Evolutionary conservation across 2,329 filamentous ascomycete genomes (phyloP).

Genomic region (Fusarium sp.): DNA sequence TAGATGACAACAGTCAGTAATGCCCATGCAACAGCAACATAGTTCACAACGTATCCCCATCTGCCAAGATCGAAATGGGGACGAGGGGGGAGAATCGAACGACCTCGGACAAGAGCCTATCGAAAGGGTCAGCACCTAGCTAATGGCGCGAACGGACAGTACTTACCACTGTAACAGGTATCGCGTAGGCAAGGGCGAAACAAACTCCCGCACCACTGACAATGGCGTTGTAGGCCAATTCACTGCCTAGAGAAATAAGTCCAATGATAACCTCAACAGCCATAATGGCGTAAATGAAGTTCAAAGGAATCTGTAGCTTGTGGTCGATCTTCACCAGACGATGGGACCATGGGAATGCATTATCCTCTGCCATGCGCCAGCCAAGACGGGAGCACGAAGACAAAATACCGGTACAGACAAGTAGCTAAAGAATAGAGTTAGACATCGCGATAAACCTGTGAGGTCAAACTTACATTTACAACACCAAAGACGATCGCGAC

Average conservation of each 20-base stretch:
- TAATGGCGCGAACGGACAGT: rapidly evolving
- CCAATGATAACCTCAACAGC: slow-evolving; percentile 9
- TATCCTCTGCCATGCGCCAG: slow-evolving; percentile 23
- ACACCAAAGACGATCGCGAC: slow-evolving; percentile 4
- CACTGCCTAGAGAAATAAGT: slow-evolving; percentile 13
- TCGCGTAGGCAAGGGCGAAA: slow-evolving; percentile 6
- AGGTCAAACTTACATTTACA: not conserved
- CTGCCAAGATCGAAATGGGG: slow-evolving; percentile 15
- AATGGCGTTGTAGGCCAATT: slow-evolving; percentile 18
- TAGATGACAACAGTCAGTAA: slow-evolving; percentile 5
- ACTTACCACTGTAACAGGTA: slow-evolving; percentile 13
- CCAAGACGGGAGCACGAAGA: slow-evolving; percentile 18
- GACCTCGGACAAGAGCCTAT: slow-evolving; percentile 6
- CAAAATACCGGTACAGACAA: slow-evolving; percentile 9
- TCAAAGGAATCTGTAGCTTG: not conserved
- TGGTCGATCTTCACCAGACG: slow-evolving; percentile 2
- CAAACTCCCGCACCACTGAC: slow-evolving; percentile 8
- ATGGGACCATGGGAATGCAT: slow-evolving; percentile 16
- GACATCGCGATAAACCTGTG: rapidly evolving
- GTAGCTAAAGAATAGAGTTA: not conserved
- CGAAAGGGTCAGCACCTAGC: not conserved
- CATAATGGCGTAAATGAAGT: slow-evolving; percentile 11
- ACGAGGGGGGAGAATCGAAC: slow-evolving; percentile 1
- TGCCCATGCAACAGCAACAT: slow-evolving; percentile 8
- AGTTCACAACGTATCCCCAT: slow-evolving; percentile 18